Evolutionary conservation across 768 basidiomycete species (phyloP).

Genomic region (Termitomyces sp.): DNA sequence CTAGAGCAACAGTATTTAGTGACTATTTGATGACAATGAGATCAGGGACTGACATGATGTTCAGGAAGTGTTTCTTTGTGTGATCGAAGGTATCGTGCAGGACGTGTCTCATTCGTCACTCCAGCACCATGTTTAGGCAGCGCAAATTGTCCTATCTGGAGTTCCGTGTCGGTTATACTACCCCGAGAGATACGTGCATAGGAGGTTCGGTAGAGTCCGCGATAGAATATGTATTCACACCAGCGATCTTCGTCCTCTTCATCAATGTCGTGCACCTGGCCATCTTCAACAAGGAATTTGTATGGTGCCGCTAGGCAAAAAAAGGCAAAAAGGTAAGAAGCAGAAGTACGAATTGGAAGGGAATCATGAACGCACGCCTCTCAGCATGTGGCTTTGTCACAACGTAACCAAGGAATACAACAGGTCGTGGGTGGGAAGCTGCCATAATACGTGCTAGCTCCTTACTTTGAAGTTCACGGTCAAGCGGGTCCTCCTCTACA

Average conservation of each 20-base stretch:
- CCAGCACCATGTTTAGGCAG: slow-evolving; percentile 52
- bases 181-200: slow-evolving; percentile 81
- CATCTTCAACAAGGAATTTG: slow-evolving; percentile 70
- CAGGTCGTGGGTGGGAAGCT: slow-evolving; percentile 59
- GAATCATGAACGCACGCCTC: slow-evolving; percentile 44
- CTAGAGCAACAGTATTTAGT: slow-evolving; percentile 23
- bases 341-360: slow-evolving; percentile 3
- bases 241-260: slow-evolving; percentile 65
- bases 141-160: slow-evolving; percentile 84
- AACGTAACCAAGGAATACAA: slow-evolving; percentile 79
- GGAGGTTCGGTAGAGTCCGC: slow-evolving; percentile 72
- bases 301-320: slow-evolving; percentile 60
- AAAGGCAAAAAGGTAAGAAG: neutral
- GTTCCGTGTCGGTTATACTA: slow-evolving; percentile 84
- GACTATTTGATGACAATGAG: neutral
- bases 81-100: slow-evolving; percentile 61
- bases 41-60: slow-evolving; percentile 44
- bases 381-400: slow-evolving; percentile 61
- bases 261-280: slow-evolving; percentile 76
- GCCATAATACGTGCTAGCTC: slow-evolving; percentile 80
- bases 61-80: slow-evolving; percentile 62
- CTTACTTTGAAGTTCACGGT: slow-evolving; percentile 78
- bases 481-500: slow-evolving; percentile 82
- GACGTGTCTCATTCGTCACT: slow-evolving; percentile 51
- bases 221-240: slow-evolving; percentile 91